These are phyloP conservation scores for Aurantiochytrium sp. DNA, from an alignment of 108 stramenopile species.

Conservation along the genomic window DNA sequence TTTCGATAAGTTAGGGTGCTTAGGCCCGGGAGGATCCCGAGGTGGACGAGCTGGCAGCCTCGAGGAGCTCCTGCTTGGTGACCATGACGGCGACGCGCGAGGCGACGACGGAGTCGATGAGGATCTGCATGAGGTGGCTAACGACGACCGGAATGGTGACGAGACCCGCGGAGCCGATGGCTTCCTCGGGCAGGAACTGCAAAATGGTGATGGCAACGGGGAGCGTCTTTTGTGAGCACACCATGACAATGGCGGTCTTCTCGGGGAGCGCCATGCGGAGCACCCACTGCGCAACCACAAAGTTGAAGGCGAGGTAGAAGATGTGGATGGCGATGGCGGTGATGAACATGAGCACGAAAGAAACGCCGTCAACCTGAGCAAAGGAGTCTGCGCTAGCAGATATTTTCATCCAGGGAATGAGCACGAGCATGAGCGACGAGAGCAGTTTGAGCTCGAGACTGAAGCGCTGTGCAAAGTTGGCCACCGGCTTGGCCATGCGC, in stretches of 20 bases:
- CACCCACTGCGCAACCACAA: not conserved
- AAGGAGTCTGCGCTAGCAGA: not conserved
- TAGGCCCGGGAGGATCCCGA: no score
- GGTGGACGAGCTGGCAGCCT: not conserved
- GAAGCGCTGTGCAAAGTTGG: not conserved
- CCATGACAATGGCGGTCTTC: not conserved
- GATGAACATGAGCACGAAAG: not conserved
- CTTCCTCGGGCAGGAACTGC: not conserved
- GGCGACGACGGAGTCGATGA: conserved; percentile 28
- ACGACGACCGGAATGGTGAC: conserved; percentile 26
- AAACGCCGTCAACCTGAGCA: not conserved
- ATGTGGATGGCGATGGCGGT: not conserved
- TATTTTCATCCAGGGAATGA: conserved; percentile 39
- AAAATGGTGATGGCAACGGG: conserved; percentile 24
- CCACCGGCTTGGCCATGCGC: not conserved
- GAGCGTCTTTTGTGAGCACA: conserved; percentile 37
- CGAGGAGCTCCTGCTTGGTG: not conserved
- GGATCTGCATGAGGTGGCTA: conserved; percentile 31
- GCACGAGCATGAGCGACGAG: conserved; percentile 34
- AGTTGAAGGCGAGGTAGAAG: not conserved
- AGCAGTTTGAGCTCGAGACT: not conserved
- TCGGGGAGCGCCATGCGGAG: not conserved
- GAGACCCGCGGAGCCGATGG: not conserved
- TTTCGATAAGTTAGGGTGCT: no score
- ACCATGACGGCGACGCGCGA: conserved; percentile 6